These are phyloP conservation scores for Carex littledalei DNA, from an alignment of 176 grass and related monocot genomes.

Conservation along the genomic window DNA sequence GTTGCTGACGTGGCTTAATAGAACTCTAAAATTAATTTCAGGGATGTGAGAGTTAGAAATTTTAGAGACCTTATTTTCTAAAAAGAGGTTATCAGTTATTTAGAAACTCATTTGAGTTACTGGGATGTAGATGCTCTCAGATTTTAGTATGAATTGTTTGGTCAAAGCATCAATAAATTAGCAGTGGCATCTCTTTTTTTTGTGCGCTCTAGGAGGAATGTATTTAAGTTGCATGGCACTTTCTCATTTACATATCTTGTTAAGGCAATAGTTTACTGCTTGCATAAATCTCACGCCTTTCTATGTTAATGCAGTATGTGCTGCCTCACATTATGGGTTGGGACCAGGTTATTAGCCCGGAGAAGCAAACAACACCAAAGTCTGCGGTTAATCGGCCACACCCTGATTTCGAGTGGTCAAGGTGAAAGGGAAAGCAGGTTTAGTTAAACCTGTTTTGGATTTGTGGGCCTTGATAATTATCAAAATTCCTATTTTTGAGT, in stretches of 20 bases:
- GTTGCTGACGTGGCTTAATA: too few relatives aligned
- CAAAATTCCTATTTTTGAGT: neutral
- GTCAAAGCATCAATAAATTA: neutral
- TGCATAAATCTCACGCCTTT: neutral
- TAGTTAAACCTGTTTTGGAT: neutral
- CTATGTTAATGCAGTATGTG: slow-evolving; percentile 43
- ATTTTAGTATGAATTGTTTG: neutral
- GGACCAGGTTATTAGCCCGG: slow-evolving; percentile 37
- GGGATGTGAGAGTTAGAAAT: too few relatives aligned
- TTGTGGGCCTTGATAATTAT: neutral
- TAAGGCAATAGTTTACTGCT: neutral
- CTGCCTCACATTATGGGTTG: slow-evolving; percentile 81
- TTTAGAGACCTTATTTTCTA: too few relatives aligned
- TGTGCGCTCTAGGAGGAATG: neutral
- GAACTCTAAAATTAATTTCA: too few relatives aligned
- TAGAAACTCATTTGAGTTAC: too few relatives aligned
- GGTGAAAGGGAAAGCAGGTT: slow-evolving; percentile 26
- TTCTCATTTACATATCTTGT: neutral
- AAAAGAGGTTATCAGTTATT: too few relatives aligned
- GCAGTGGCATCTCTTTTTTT: neutral
- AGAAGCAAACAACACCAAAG: slow-evolving; percentile 23
- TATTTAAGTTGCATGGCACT: neutral
- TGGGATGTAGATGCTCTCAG: too few relatives aligned
- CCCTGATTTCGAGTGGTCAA: slow-evolving; percentile 59
- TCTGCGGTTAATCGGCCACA: slow-evolving; percentile 35